phyloP scores from a whole-genome alignment of 257 asterid species.

The Fraxinus quadrangulata region DNA sequence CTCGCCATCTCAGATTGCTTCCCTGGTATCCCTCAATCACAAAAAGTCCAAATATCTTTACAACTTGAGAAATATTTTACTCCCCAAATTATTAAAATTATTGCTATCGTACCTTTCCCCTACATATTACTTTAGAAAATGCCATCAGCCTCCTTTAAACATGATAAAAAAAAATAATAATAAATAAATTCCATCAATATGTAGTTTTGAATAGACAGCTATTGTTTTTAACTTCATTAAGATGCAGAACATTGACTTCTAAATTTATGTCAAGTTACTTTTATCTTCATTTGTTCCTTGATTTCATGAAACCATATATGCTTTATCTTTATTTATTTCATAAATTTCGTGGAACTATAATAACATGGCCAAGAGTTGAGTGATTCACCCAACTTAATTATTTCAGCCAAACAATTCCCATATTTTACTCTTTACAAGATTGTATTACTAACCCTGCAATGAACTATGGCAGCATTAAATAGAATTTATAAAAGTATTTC shows the following conservation, averaged over 20 bases:
- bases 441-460: not conserved
- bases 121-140: not conserved
- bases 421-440: not conserved
- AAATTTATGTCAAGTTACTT: not conserved
- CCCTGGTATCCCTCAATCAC: conserved; percentile 52
- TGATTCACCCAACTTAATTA: not conserved
- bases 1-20: conserved; percentile 77
- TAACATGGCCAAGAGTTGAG: not conserved
- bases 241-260: not conserved
- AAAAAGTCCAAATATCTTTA: conserved; percentile 6
- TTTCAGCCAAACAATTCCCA: not conserved
- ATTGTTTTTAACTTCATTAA: not conserved
- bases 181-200: not conserved
- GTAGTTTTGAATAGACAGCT: conserved; percentile 6
- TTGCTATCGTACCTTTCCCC: not conserved
- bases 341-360: not conserved
- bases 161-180: not conserved
- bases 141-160: conserved; percentile 11
- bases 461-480: not conserved
- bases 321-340: not conserved
- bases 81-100: conserved; percentile 2
- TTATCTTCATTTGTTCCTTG: not conserved
- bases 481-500: conserved; percentile 2
- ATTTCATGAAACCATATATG: not conserved
- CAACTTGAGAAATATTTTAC: not conserved